Evolutionary conservation across 345 rosid genomes (phyloP).

Genomic region (Microthlaspi erraticum): DNA sequence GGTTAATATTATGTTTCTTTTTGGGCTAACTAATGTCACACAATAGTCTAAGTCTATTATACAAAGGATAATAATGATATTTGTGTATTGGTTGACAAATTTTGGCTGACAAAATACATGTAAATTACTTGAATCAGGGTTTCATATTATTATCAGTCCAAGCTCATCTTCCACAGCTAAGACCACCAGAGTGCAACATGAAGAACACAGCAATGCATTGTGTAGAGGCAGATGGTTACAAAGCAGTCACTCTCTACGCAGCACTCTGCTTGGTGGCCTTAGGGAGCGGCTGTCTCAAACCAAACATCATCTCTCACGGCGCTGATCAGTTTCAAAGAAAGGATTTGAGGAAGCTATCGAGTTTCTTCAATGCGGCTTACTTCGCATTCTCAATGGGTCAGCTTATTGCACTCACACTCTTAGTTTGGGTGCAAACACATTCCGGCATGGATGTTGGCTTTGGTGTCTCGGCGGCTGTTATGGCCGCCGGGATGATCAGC

Average conservation of each 20-base stretch:
- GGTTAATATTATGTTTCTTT: not conserved
- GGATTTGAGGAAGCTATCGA: constrained; percentile 70
- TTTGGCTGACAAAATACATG: constrained; percentile 6
- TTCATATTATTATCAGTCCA: constrained; percentile 83
- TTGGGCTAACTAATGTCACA: not conserved
- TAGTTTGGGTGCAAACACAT: constrained; percentile 95
- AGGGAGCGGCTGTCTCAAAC: constrained; percentile 98
- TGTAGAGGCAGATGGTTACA: constrained; percentile 69
- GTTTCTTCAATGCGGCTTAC: constrained; percentile 88
- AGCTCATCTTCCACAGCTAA: constrained; percentile 87
- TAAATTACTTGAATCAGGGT: constrained; percentile 56
- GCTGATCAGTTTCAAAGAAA: constrained; percentile 75
- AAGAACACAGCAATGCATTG: constrained; percentile 46
- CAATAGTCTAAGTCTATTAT: not conserved
- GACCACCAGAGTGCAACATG: constrained; percentile 80
- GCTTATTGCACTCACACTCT: constrained; percentile 77
- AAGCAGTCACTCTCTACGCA: constrained; percentile 63
- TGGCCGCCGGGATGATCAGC: constrained; percentile 75
- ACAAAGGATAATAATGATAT: constrained; percentile 6
- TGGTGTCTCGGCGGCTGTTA: constrained; percentile 86
- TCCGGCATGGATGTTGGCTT: constrained; percentile 95
- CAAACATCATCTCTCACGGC: constrained; percentile 93
- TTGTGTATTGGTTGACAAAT: constrained; percentile 11
- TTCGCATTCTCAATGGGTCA: constrained; percentile 88
- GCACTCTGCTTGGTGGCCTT: constrained; percentile 86